Percentiles rank a stretch among this genome's conserved stretches.
Conservation (phyloP, 192 early-diverging fungal species). For the Entomortierella beljakovae region DNA sequence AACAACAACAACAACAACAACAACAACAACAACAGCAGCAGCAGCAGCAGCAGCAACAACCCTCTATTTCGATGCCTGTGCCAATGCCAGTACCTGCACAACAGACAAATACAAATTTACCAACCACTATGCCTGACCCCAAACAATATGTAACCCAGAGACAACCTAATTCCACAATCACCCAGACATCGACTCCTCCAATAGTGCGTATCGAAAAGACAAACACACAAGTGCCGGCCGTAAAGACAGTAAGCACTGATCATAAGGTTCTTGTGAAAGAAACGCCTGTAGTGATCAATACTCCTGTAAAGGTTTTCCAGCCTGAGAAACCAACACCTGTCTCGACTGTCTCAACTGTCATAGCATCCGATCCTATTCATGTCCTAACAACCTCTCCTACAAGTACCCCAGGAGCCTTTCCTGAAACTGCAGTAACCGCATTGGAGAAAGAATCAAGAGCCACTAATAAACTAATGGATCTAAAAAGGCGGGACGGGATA, state of each 20-base stretch:
- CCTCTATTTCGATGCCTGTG: constrained; percentile 14
- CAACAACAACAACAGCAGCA: constrained; percentile 18
- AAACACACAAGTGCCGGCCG: background rate
- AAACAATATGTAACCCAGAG: constrained; percentile 25
- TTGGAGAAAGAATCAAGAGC: background rate
- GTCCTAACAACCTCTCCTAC: constrained; percentile 12
- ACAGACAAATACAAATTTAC: constrained; percentile 6
- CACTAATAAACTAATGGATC: background rate
- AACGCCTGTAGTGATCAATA: background rate
- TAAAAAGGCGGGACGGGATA: background rate
- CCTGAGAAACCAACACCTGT: background rate
- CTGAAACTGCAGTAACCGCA: background rate
- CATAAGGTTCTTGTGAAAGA: constrained; percentile 27
- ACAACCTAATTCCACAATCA: background rate
- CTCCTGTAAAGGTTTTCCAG: background rate
- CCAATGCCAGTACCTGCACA: constrained; percentile 12
- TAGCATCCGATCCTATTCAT: constrained; percentile 7
- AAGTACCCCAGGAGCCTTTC: constrained; percentile 47
- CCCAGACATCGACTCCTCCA: background rate
- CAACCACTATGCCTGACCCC: constrained; percentile 41
- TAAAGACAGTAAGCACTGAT: constrained; percentile 1
- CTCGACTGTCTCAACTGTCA: background rate
- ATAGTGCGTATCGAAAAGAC: constrained; percentile 3
- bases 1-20: constrained; percentile 30
- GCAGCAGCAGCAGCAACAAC: constrained; percentile 8